Percentiles rank a stretch among this genome's conserved stretches.
Conservation (phyloP, 2,329 filamentous ascomycete species). For the Cladosporium phlei region DNA sequence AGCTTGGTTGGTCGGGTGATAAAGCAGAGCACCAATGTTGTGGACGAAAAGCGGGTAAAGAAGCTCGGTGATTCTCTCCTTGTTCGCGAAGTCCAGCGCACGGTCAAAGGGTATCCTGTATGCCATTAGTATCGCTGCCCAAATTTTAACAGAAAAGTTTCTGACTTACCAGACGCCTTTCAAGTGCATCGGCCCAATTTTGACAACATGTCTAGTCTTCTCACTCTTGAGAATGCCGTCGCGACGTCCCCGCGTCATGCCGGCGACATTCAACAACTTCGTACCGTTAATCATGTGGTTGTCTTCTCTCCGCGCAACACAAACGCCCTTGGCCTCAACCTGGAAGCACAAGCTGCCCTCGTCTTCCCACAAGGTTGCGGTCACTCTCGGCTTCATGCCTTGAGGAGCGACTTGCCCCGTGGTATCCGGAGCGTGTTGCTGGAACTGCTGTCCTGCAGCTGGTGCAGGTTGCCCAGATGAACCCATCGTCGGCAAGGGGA, state of each 20-base stretch:
- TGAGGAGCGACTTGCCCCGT: slow-evolving; percentile 90
- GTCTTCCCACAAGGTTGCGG: slow-evolving; percentile 95
- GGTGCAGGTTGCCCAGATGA: slow-evolving; percentile 21
- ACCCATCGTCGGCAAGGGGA: slow-evolving; percentile 45
- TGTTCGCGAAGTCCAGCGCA: slow-evolving; percentile 97
- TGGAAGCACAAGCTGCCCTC: slow-evolving; percentile 97
- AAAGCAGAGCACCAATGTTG: slow-evolving; percentile 89
- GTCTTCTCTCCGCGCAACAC: slow-evolving; percentile 89
- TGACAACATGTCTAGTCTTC: slow-evolving; percentile 93
- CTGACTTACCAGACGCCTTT: slow-evolving; percentile 95
- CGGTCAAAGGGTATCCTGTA: slow-evolving; percentile 95
- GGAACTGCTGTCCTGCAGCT: slow-evolving; percentile 40
- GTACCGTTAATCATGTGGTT: slow-evolving; percentile 99
- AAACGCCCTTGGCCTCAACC: slow-evolving; percentile 92
- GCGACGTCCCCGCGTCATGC: slow-evolving; percentile 92
- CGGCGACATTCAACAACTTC: slow-evolving; percentile 91
- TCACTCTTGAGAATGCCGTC: slow-evolving; percentile 98
- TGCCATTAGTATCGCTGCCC: slow-evolving; percentile 15
- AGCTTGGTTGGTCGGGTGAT: slow-evolving; percentile 87
- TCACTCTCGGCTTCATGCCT: slow-evolving; percentile 93
- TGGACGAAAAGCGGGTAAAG: slow-evolving; percentile 96
- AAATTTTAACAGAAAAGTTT: neutral
- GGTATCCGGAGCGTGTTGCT: slow-evolving; percentile 51
- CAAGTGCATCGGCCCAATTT: slow-evolving; percentile 97
- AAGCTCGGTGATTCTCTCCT: slow-evolving; percentile 96